phyloP scores from a whole-genome alignment of 2,329 filamentous ascomycete species.

The Botrytis aclada region DNA sequence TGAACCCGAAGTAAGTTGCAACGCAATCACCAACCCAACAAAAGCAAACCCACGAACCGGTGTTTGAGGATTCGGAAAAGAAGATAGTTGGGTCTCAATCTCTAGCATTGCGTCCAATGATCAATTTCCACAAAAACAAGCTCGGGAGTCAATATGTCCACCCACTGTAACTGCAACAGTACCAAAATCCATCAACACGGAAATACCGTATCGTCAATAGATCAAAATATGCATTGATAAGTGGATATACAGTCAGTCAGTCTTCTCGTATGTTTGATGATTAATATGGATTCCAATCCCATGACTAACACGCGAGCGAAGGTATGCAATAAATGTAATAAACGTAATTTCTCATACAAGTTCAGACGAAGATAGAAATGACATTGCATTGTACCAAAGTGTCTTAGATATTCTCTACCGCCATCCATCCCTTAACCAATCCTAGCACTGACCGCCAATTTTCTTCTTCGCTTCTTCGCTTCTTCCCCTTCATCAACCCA shows the following conservation, averaged over 20 bases:
- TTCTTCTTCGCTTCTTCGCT: background rate
- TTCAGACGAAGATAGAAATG: background rate
- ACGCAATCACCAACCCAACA: background rate
- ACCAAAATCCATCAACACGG: background rate
- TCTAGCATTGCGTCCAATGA: background rate
- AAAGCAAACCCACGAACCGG: background rate
- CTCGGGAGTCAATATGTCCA: background rate
- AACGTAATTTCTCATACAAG: background rate
- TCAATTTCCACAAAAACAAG: background rate
- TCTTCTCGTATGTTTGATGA: background rate
- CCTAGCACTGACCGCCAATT: background rate
- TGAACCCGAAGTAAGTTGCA: background rate
- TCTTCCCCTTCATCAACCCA: background rate
- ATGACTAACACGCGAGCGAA: background rate
- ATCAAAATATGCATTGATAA: background rate
- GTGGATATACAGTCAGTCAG: background rate
- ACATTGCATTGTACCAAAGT: background rate
- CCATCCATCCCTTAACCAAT: background rate
- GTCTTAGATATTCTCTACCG: background rate
- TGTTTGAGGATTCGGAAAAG: background rate
- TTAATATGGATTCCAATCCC: background rate
- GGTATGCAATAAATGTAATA: background rate
- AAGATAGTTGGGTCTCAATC: background rate
- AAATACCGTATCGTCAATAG: background rate
- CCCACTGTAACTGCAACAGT: background rate